A percentile compares a stretch with the other conserved stretches of the same genome.
phyloP scores from a whole-genome alignment of 805 yeast species.

The Lipomyces orientalis region DNA sequence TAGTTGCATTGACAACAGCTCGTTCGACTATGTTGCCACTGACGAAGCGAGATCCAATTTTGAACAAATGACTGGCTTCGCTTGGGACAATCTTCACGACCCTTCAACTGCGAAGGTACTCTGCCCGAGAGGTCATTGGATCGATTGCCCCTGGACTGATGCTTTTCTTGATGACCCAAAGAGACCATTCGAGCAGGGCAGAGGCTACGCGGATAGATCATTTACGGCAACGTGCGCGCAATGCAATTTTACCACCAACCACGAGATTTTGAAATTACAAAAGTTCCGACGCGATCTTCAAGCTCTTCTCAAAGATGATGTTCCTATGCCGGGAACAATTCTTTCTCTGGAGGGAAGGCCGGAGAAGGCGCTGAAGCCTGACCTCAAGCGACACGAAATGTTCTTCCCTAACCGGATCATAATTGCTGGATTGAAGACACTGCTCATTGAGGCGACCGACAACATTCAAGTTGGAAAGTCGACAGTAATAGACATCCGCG shows the following conservation, averaged over 20 bases:
- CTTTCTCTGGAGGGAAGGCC: conserved; percentile 3
- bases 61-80: conserved; percentile 9
- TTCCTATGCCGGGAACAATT: conserved; percentile 9
- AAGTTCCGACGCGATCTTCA: conserved; percentile 8
- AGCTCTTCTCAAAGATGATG: conserved; percentile 7
- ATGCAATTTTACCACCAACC: conserved; percentile 6
- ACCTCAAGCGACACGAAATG: conserved; percentile 5
- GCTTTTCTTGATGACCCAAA: background rate
- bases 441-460: background rate
- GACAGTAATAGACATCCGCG: conserved; percentile 1
- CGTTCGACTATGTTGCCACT: conserved; percentile 2
- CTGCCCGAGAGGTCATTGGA: conserved; percentile 8
- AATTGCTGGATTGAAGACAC: conserved; percentile 3
- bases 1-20: conserved; percentile 7
- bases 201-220: conserved; percentile 9
- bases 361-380: conserved; percentile 7
- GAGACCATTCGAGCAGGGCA: conserved; percentile 4
- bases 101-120: background rate
- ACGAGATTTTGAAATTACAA: conserved; percentile 8
- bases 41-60: conserved; percentile 9
- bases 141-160: conserved; percentile 7
- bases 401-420: conserved; percentile 8
- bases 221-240: conserved; percentile 5
- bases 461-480: conserved; percentile 7
- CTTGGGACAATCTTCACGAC: conserved; percentile 8